Base-by-base conservation (phyloP, 2,329 filamentous ascomycete species). In the Trichoderma aggressivum region DNA sequence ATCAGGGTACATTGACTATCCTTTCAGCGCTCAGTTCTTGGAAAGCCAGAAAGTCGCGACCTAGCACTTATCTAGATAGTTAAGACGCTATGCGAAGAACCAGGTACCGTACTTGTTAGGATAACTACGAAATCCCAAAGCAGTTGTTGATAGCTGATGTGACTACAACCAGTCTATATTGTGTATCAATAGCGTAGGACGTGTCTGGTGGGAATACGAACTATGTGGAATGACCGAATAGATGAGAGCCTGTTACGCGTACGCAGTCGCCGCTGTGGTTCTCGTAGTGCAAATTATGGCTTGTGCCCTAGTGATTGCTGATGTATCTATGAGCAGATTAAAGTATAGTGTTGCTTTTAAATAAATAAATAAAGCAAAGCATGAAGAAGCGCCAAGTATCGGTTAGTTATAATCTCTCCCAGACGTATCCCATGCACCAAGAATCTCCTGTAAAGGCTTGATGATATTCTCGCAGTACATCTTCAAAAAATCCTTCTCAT, bases 1-100 rank as follows among this genome's bases (percentile, higher is more conserved):
- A 6, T 30, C 24, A 2, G 72, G 72, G 7, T 73, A 70, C 61
- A 71, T 56, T 24, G 72, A 74, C 58, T 74, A 73, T 30, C 34
- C 64, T 1, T 73, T 73, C 36, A 73, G 72, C 26, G 11, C 18
- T 1, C 36, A 47, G 24, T 62, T 30, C n/a, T 36, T 62, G 43
- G 10, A 62, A 47, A 47, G 24, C 24, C 60, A 28, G 60, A 43
- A 18, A 30, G 24, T 43, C 39, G n/a, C 39, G 18, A 43, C 39
- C 3, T 43, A n/a, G 16, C 7, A n/a, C 16, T 43, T 43, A 43
- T 43, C n/a, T 0, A 43, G 36, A 43, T 43, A 3, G 1, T 43
- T n/a, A 0, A 43, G 3, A 43, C 5, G 26, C 26, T 28, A 28
- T 43, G 16, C 1, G 18, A 43, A 3, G 39, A 43, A 43, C 16